Evolutionary conservation across 1,284 basidiomycete species (phyloP).

Genomic region (Irpex rosettiformis): DNA sequence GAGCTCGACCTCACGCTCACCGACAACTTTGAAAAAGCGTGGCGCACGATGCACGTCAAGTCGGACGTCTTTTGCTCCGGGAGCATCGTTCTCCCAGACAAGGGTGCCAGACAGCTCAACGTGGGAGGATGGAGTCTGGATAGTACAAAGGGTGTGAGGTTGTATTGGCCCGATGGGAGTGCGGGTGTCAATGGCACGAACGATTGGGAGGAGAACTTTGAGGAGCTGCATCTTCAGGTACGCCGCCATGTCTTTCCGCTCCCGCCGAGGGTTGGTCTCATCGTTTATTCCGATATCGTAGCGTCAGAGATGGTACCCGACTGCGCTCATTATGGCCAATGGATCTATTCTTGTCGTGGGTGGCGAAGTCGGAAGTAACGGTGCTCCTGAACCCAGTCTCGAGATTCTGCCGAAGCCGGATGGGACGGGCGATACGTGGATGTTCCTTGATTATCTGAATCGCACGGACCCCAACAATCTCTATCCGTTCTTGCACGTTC

Average conservation of each 20-base stretch:
- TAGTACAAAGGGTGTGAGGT: constrained; percentile 64
- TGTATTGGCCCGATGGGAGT: constrained; percentile 59
- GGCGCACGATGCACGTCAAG: constrained; percentile 72
- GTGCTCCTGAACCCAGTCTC: constrained; percentile 56
- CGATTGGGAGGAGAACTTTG: constrained; percentile 63
- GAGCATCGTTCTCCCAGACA: constrained; percentile 70
- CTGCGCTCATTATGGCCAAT: constrained; percentile 60
- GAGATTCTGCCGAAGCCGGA: constrained; percentile 51
- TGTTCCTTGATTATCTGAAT: constrained; percentile 43
- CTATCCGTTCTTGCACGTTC: constrained; percentile 71
- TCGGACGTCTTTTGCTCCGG: constrained; percentile 76
- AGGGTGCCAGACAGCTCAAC: constrained; percentile 62
- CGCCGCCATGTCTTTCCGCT: constrained; percentile 3
- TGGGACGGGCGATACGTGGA: constrained; percentile 35
- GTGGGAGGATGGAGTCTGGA: constrained; percentile 65
- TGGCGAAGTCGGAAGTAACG: constrained; percentile 71
- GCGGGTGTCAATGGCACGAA: constrained; percentile 60
- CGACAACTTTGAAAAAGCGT: constrained; percentile 50
- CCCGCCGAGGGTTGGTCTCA: neutral
- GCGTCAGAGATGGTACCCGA: constrained; percentile 73
- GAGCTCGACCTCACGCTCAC: constrained; percentile 64
- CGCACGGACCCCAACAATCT: constrained; percentile 74
- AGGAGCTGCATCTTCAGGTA: constrained; percentile 50
- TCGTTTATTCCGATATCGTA: constrained; percentile 24
- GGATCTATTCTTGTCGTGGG: constrained; percentile 71